Conservation (phyloP, 768 basidiomycete species). For the Artomyces pyxidatus region DNA sequence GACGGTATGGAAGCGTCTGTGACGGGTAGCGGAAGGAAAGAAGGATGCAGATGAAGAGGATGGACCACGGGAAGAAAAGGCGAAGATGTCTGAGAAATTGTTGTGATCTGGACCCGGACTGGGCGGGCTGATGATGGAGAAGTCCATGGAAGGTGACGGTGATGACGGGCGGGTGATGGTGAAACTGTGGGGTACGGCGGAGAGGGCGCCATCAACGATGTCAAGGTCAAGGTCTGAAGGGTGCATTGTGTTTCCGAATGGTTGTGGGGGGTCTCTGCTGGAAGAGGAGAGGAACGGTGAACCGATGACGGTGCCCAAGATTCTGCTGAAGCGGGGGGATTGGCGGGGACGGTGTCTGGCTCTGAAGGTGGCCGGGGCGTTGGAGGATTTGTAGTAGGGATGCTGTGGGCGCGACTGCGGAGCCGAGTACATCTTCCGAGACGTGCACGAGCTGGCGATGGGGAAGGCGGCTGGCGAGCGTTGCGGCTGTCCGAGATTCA, state of each 20-base stretch:
- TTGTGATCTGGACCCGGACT: conserved; percentile 18
- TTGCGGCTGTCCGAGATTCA: no score
- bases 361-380: no score
- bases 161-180: conserved; percentile 34
- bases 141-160: conserved; percentile 37
- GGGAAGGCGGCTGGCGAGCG: no score
- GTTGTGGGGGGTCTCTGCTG: conserved; percentile 11
- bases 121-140: conserved; percentile 38
- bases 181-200: conserved; percentile 20
- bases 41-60: conserved; percentile 7
- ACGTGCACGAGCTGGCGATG: no score
- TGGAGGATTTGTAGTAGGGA: no score
- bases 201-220: conserved; percentile 22
- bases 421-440: no score
- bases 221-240: conserved; percentile 18
- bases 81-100: conserved; percentile 17
- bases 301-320: conserved; percentile 27
- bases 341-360: no score
- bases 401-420: no score
- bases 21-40: background rate
- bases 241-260: background rate
- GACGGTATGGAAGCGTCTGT: conserved; percentile 5
- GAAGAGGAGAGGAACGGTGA: conserved; percentile 25
- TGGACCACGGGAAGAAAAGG: conserved; percentile 16
- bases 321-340: conserved; percentile 25